phyloP scores from a whole-genome alignment of 805 yeast species.

The Dipodascopsis uninucleata region DNA sequence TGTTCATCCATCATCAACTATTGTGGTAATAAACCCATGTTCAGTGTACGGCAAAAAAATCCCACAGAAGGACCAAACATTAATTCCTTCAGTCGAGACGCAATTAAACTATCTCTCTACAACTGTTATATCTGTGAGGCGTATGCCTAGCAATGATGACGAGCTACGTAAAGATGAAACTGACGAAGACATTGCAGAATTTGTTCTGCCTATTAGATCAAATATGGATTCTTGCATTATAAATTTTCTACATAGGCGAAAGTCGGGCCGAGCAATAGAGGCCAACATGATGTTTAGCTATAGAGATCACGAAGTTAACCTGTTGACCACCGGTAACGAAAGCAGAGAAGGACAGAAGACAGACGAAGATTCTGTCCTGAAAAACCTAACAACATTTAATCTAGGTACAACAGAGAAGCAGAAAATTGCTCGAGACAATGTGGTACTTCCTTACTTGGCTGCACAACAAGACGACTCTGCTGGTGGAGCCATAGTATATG shows the following conservation, averaged over 20 bases:
- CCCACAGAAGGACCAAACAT: too few relatives aligned
- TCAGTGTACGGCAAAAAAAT: too few relatives aligned
- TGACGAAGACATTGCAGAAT: constrained; percentile 33
- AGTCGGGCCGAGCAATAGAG: constrained; percentile 73
- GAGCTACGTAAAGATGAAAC: constrained; percentile 51
- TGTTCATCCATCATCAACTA: constrained; percentile 45
- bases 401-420: constrained; percentile 72
- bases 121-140: constrained; percentile 59
- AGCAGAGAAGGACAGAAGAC: constrained; percentile 31
- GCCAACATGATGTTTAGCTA: constrained; percentile 56
- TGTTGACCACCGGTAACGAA: constrained; percentile 30
- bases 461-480: constrained; percentile 62
- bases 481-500: constrained; percentile 92
- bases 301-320: constrained; percentile 43
- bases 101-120: constrained; percentile 59
- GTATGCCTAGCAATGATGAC: constrained; percentile 36
- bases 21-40: constrained; percentile 42
- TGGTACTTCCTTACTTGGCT: constrained; percentile 83
- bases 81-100: constrained; percentile 18
- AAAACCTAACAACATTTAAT: constrained; percentile 83
- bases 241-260: constrained; percentile 64
- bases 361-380: constrained; percentile 53
- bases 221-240: constrained; percentile 49
- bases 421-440: constrained; percentile 72
- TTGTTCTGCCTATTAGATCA: constrained; percentile 50